Evolutionary conservation across 2,329 filamentous ascomycete genomes (phyloP), one percentile per base, ranked within the genome.

Genomic region (Trichoderma gracile): DNA sequence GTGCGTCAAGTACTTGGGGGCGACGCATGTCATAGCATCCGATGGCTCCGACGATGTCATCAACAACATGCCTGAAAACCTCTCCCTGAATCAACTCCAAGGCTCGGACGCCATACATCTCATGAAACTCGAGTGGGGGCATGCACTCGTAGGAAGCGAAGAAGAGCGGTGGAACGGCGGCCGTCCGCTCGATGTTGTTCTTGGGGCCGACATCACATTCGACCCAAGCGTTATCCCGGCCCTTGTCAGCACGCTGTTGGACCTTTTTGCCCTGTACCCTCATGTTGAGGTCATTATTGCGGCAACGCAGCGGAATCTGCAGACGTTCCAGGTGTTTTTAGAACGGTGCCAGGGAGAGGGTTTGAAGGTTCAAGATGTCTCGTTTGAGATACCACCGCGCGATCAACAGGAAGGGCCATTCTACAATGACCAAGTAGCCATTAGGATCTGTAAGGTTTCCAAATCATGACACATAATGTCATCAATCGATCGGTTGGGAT

Each of bases 131-230:
- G 82, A 81, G 73, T 92, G 89, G 89, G 89, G 89, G 0, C 79
- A 84, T 66, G 82, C 82, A 0, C 73, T 88, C 4, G 74, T 85
- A 54, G 84, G 83, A 4, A 84, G 81, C 0, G 87, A 88, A 73
- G 82, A 86, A 60, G 71, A 79, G 59, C 73, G 75, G 52, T 84
- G 83, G 83, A 81, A 82, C 68, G 78, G 77, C 21, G 79, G 79
- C 19, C 71, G 72, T 5, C 69, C 73, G 2, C 73, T 86, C 50
- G 88, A 93, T 73, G 76, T 91, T 5, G 82, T 93, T 2, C 76
- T 94, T 30, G 91, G 90, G 4, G 89, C 91, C 40, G 91, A 94
- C 73, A 84, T 94, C 75, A 93, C 89, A 0, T 94, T 93, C 74
- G 90, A 94, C 72, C 80, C 80, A 66, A 79, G 79, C 42, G 81